Evolutionary conservation across 2,329 filamentous ascomycete species (phyloP), one percentile per base, ranked within the genome.

Genomic region (Penicillium aurantiogriseum): DNA sequence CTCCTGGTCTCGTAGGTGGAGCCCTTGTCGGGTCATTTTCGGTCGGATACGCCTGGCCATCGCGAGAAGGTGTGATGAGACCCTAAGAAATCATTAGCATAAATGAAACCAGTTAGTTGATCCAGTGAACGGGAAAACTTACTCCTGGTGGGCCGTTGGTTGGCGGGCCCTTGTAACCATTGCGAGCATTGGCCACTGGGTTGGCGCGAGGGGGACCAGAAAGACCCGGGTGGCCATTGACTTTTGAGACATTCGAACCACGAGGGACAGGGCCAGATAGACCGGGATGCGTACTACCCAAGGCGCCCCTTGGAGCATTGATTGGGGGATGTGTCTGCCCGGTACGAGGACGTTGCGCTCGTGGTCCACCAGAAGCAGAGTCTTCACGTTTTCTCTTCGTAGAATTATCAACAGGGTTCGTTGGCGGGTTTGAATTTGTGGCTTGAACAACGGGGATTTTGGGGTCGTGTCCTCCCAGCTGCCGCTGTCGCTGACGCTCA

Each of bases 401-500:
- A 21, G 61, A 47, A 57, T 44, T 60, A 31, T 62, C 54, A 25
- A 57, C 51, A 47, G 48, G 5, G n/a, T 61, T 59, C 31, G 56
- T 13, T n/a, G 67, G 51, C 3, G 60, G 53, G 36, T 61, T 47
- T 21, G 42, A 65, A 19, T 59, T 65, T 6, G 71, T 65, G 6
- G 71, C 67, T 48, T 74, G 71, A 49, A 77, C 68, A 17, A 66
- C 56, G 5, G 79, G 79, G 15, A 81, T 74, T 52, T 76, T 76
- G 6, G 74, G 76, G 59, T 77, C 75, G 63, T 80, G 78, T 7
- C 73, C 74, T 36, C 75, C 77, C 43, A 79, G 68, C 49, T 80
- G 77, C 47, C 68, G 74, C 45, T 73, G 67, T 21, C 73, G 74
- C 55, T 75, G 75, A 40, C 70, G 71, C 51, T 79, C 75, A 1